phyloP scores from a whole-genome alignment of 2,329 filamentous ascomycete species.

The Epichloe gansuensis region DNA sequence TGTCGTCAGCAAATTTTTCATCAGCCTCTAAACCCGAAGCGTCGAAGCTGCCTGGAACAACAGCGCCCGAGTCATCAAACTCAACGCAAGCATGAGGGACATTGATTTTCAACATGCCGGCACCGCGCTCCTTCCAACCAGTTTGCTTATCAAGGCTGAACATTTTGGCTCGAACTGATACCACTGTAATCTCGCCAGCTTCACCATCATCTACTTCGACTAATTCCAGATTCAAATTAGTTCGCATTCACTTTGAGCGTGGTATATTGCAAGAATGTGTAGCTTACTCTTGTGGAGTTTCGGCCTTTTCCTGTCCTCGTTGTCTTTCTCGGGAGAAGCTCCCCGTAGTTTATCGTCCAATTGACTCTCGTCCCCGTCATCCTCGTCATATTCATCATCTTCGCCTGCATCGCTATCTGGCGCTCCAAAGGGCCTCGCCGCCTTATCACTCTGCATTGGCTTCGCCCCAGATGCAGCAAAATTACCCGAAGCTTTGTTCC shows the following conservation, averaged over 20 bases:
- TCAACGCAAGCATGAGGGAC: conserved; percentile 46
- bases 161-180: conserved; percentile 70
- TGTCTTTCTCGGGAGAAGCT: conserved; percentile 37
- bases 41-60: conserved; percentile 43
- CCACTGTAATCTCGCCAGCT: conserved; percentile 62
- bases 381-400: conserved; percentile 27
- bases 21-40: conserved; percentile 37
- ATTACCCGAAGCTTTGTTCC: conserved; percentile 40
- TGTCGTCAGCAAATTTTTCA: conserved; percentile 21
- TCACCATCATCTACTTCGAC: conserved; percentile 73
- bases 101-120: conserved; percentile 76
- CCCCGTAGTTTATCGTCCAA: conserved; percentile 33
- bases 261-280: background rate
- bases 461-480: conserved; percentile 53
- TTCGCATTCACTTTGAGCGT: background rate
- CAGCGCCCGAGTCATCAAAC: conserved; percentile 36
- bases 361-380: conserved; percentile 27
- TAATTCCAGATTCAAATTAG: conserved; percentile 19
- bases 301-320: conserved; percentile 51
- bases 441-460: conserved; percentile 42
- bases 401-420: conserved; percentile 49
- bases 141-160: conserved; percentile 61
- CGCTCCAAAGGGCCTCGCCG: conserved; percentile 63
- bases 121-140: conserved; percentile 82
- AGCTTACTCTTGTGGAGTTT: conserved; percentile 57